Base-by-base conservation (phyloP, 805 yeast species). In the Wickerhamomyces queroliae region DNA sequence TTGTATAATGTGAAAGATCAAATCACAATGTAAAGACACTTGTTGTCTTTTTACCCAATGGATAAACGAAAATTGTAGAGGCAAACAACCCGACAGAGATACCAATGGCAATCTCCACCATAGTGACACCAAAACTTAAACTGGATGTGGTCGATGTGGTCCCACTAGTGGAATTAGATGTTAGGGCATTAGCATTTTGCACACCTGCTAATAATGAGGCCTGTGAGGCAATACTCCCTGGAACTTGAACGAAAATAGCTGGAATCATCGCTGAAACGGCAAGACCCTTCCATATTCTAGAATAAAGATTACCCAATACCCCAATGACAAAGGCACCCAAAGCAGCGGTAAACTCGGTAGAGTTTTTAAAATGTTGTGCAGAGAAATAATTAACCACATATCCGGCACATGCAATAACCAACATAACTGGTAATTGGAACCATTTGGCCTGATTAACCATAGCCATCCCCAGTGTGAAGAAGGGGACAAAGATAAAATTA, bases 181-280 rank as follows among this genome's bases (percentile, higher is more conserved):
- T 79, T 38, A 90, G 73, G 42, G 67, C 67, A 50, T 89, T 79
- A 1, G 97, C 97, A 32, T 77, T 72, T 25, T 68, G 64, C 13
- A 91, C 71, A 41, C 98, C 98, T 0, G 95, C 75, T 10, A 90
- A 69, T 37, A 91, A 70, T 3, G 95, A 76, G 26, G 95, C 84
- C 52, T 89, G 91, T 0, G 95, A 80, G 2, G 97, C 96, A 44
- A 91, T 80, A 59, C 97, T 97, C 1, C 91, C 81, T 4, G 98
- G 98, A 33, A 91, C 97, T 59, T 85, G 95, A 4, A 88, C 95
- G 55, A 91, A 90, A 34, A 91, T 87, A 0, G 91, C 98, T 0
- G 98, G 98, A 40, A 91, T 63, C 96, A 91, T 91, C 7, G 96
- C 93, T 19, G 95, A 83, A 20, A 90, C 95, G 0, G 98, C 96